A percentile compares a stretch with the other conserved stretches of the same genome.
Evolutionary conservation across 768 basidiomycete genomes (phyloP).

Genomic region (Filobasidium floriforme): DNA sequence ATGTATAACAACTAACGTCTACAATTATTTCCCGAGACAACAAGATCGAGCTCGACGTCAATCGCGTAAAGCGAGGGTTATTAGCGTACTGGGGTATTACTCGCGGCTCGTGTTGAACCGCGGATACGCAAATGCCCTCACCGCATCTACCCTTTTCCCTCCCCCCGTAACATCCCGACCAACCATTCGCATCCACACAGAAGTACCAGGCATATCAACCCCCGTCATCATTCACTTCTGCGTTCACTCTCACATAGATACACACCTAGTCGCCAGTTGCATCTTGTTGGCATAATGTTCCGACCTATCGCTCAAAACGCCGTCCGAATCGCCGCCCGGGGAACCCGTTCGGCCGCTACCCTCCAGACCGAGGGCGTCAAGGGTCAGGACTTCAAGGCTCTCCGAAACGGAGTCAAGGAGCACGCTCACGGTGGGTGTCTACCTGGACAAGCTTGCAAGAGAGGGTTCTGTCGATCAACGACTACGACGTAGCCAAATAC

Average conservation of each 20-base stretch:
- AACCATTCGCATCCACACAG: not conserved
- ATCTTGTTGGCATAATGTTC: constrained; percentile 20
- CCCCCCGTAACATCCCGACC: constrained; percentile 4
- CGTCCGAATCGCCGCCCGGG: constrained; percentile 26
- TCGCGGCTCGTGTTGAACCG: not conserved
- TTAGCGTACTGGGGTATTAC: no score
- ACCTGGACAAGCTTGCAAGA: not conserved
- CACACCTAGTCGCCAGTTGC: not conserved
- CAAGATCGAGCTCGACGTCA: no score
- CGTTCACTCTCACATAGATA: no score
- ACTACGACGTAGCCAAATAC: no score
- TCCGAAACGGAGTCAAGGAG: constrained; percentile 33
- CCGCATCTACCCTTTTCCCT: not conserved
- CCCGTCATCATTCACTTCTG: no score
- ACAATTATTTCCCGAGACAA: no score
- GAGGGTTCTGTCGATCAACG: no score
- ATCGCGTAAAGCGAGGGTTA: no score
- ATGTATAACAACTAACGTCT: no score
- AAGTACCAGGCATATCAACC: no score
- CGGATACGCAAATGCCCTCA: not conserved
- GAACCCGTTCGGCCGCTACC: constrained; percentile 17
- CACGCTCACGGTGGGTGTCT: constrained; percentile 40
- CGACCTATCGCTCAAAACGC: constrained; percentile 20
- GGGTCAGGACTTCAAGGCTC: constrained; percentile 35
- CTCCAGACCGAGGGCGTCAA: constrained; percentile 27